A percentile compares a stretch with the other conserved stretches of the same genome.
Conservation (phyloP, 2,329 filamentous ascomycete genomes). For the Claviceps digitariae region DNA sequence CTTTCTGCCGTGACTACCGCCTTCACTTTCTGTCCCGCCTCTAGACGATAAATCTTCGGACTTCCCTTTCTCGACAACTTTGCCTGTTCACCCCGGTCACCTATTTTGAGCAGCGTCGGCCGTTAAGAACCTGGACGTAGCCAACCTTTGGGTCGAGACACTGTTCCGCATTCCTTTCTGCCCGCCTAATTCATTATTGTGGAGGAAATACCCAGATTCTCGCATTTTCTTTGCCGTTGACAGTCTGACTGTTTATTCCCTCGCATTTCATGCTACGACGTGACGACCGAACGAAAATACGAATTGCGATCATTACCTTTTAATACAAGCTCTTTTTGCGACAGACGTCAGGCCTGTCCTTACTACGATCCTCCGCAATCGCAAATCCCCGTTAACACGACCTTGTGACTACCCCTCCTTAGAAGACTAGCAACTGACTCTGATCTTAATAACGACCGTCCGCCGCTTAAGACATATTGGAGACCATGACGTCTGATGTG, state of each 20-base stretch:
- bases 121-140: not conserved
- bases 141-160: not conserved
- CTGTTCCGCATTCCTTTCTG: not conserved
- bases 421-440: not conserved
- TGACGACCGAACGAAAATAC: not conserved
- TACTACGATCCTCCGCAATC: not conserved
- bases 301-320: not conserved
- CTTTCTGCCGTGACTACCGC: not conserved
- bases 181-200: not conserved
- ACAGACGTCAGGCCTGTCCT: not conserved
- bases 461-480: not conserved
- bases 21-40: not conserved
- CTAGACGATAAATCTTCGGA: not conserved
- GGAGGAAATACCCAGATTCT: conserved; percentile 2
- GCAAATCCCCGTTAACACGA: not conserved
- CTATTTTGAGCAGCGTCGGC: not conserved
- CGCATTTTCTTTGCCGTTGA: not conserved
- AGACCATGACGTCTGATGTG: conserved; percentile 21
- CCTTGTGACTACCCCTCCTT: not conserved
- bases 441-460: not conserved
- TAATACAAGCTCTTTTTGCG: not conserved
- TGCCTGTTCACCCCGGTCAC: not conserved
- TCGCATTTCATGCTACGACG: not conserved
- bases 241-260: not conserved
- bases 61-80: not conserved